Evolutionary conservation across 2,329 filamentous ascomycete species (phyloP), one percentile per base, ranked within the genome.

Genomic region (Penicillium sp.): DNA sequence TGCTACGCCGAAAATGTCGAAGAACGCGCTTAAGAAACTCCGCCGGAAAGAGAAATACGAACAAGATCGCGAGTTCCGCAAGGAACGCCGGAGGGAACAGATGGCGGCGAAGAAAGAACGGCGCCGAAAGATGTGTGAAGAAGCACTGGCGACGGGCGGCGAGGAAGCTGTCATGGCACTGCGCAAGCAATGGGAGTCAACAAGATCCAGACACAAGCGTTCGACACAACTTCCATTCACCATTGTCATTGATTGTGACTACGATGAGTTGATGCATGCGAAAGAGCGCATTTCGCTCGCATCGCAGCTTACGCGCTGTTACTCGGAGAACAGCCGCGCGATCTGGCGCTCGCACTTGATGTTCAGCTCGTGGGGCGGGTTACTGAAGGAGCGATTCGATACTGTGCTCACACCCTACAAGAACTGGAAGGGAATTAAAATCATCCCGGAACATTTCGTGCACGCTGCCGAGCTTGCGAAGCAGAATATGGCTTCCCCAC

Each of bases 171-270:
- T 61, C n/a, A 42, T 61, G 41, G 62, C 61, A 49, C 40, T 67
- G 36, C 63, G 62, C 46, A 66, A 69, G 50, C 44, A 56, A 46
- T 60, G 63, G 51, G 53, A 60, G 41, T 50, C 60, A 35, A 55
- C 53, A 5, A 59, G 64, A 49, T 58, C 64, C 31, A 62, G 64
- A 45, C 58, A 63, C 36, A 60, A 58, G 48, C 70, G 63, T 18
- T 73, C 79, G 4, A 75, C 78, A 44, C 81, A 84, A 50, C 80
- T 95, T 0, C 91, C 92, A 1, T 76, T 97, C 20, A 83, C 89
- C 0, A 76, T 99, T 59, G 79, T 99, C 53, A 76, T 99, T 56
- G 94, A 99, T 75, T 97, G 92, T 73, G 85, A 89, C 60, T 99
- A 95, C 69, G 92, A 99, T 69, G 79, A 88, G 38, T 82, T 92